These are phyloP conservation scores for Rehmannia glutinosa DNA, from an alignment of 257 asterid species.

Conservation along the genomic window DNA sequence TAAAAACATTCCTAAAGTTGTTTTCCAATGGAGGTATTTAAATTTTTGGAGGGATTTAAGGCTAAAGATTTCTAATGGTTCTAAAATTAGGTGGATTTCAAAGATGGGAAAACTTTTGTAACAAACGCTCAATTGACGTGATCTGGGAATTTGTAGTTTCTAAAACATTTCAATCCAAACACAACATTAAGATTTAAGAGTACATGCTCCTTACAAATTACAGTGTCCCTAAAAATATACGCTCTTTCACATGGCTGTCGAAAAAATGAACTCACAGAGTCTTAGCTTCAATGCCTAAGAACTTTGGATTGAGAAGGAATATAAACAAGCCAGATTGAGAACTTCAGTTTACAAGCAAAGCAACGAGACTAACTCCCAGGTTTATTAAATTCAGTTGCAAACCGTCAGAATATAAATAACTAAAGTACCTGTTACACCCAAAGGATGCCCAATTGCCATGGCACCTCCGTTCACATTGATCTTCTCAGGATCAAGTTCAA, in stretches of 20 bases:
- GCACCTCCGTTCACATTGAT: constrained; percentile 99
- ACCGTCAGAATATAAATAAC: not conserved
- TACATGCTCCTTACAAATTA: no score
- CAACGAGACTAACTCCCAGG: not conserved
- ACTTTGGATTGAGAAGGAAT: not conserved
- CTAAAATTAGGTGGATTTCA: not conserved
- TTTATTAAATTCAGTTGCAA: not conserved
- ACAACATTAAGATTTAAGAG: not conserved
- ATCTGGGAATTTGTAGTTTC: not conserved
- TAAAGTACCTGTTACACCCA: constrained; percentile 61
- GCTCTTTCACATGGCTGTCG: no score
- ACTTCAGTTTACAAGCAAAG: not conserved
- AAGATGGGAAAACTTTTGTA: not conserved
- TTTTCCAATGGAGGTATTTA: not conserved
- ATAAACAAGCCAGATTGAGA: not conserved
- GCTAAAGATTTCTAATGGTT: not conserved
- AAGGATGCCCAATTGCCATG: constrained; percentile 95
- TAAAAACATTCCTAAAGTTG: not conserved
- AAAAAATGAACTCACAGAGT: no score
- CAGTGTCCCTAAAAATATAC: no score
- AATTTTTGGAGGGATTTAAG: not conserved
- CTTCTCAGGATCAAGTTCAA: constrained; percentile 89
- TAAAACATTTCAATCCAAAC: no score
- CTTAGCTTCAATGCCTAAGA: not conserved
- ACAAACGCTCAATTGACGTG: not conserved